Evolutionary conservation across 352 stramenopile genomes (phyloP), one percentile per base, ranked within the genome.

Genomic region (Phytophthora chlamydospora): DNA sequence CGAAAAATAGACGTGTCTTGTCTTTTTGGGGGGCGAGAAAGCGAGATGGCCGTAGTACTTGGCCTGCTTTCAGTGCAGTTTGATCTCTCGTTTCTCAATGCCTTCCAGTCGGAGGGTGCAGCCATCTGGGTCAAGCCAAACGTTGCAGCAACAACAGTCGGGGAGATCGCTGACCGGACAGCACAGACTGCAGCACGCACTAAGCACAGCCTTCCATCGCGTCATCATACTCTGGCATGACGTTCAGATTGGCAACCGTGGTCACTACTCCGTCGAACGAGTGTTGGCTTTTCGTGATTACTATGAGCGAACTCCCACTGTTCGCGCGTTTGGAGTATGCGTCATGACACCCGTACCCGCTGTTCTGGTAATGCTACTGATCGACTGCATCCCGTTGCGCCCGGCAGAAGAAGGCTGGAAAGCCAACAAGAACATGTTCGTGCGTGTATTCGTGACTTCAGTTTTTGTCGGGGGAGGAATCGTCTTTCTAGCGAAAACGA

Each of bases 241-340:
- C 21, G n/a, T 56, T 36, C 61, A 69, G 27, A 65, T 69, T 35
- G 61, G 46, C n/a, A 43, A 69, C 33, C 33, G 31, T 3, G 46
- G 40, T 6, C 8, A 43, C 21, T 71, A 58, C 24, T 71, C 62
- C 0, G 38, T 66, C 1, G 62, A 70, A 14, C 55, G 62, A 1
- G 16, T 52, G 4, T 36, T 70, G 4, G 45, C 61, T 2, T 65
- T 65, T 50, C 54, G 61, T 13, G 61, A 69, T 10, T 69, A 65
- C 51, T 56, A 29, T 35, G 46, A 49, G 7, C 27, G 46, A 3
- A 65, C 40, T 6, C 50, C 61, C 10, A 14, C 13, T 16, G 14
- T 10, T 16, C 46, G 54, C 29, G 61, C 24, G 19, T 34, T 59
- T 47, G 32, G 29, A 13, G 53, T 65, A 3, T 65, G 61, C 36